Evolutionary conservation across 768 basidiomycete genomes (phyloP).

Genomic region (Xerocomellus dryophilus): DNA sequence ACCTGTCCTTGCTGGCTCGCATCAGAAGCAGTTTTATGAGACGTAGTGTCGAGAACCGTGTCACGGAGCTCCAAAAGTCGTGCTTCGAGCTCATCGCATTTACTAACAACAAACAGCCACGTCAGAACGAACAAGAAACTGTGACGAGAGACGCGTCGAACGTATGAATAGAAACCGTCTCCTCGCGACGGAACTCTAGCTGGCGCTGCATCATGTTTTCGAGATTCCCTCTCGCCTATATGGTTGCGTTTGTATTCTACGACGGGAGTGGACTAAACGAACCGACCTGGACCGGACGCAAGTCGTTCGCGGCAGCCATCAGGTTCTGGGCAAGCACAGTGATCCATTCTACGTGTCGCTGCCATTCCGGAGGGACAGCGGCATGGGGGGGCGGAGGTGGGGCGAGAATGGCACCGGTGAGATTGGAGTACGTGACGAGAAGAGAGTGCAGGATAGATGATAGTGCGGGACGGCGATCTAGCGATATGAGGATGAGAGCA

Average conservation of each 20-base stretch:
- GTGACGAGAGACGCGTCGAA: constrained; percentile 35
- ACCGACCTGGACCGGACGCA: constrained; percentile 80
- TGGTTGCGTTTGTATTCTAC: neutral
- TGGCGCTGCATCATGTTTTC: constrained; percentile 82
- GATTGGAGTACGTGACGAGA: constrained; percentile 72
- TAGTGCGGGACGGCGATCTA: constrained; percentile 78
- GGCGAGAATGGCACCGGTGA: constrained; percentile 65
- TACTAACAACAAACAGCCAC: constrained; percentile 37
- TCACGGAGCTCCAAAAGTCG: constrained; percentile 56
- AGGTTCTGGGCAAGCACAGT: constrained; percentile 78
- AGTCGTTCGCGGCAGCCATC: constrained; percentile 86
- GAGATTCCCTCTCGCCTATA: constrained; percentile 73
- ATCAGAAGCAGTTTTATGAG: neutral
- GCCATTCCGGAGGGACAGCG: constrained; percentile 61
- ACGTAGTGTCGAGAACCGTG: constrained; percentile 13
- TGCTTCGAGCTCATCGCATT: constrained; percentile 68
- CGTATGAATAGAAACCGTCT: constrained; percentile 68
- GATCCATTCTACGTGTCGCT: constrained; percentile 76
- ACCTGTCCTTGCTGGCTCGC: constrained; percentile 17
- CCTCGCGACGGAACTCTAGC: constrained; percentile 67
- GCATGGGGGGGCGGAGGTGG: constrained; percentile 56
- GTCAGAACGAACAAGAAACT: constrained; percentile 6
- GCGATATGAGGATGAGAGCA: constrained; percentile 6
- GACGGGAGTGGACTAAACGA: neutral
- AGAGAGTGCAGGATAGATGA: constrained; percentile 71